Evolutionary conservation across 169 alveolate genomes (phyloP), one percentile per base, ranked within the genome.

Genomic region (Besnoitia besnoiti): DNA sequence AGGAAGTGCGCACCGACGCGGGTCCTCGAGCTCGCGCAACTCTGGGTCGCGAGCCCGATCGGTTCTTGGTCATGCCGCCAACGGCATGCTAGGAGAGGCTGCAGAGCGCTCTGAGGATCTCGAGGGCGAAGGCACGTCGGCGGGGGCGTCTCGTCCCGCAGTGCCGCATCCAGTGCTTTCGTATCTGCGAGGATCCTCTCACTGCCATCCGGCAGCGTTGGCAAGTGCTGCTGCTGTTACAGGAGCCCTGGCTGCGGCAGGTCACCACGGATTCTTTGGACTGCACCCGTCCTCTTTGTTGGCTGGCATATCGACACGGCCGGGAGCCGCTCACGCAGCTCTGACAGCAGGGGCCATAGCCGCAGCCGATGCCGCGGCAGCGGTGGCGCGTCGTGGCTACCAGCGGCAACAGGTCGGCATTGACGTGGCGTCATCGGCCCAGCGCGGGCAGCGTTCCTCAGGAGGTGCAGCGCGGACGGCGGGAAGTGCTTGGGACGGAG

Each of bases 141-240:
- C n/a, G n/a, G n/a, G n/a, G n/a, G n/a, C n/a, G n/a, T n/a, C n/a
- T n/a, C n/a, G n/a, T n/a, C n/a, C n/a, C n/a, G n/a, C n/a, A n/a
- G n/a, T n/a, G n/a, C n/a, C n/a, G n/a, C n/a, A n/a, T n/a, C n/a
- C n/a, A n/a, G n/a, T n/a, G n/a, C n/a, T n/a, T n/a, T n/a, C n/a
- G n/a, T n/a, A 16, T n/a, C n/a, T 73, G 7, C 14, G 82, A 35
- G 46, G 82, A 8, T 19, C 44, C 1, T 73, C 82, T 35, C 82
- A 73, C 82, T 73, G n/a, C 82, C 82, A 73, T n/a, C 82, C 82
- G n/a, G 82, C 82, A 42, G 82, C 82, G 16, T 42, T 73, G 16
- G 82, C 82, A 24, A 73, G 82, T n/a, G 46, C 82, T n/a, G 82
- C 82, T 8, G 82, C 82, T 1, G 40, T 37, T n/a, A 37, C 8